phyloP scores from a whole-genome alignment of 2,329 filamentous ascomycete genomes.

The Boeremia exigua region DNA sequence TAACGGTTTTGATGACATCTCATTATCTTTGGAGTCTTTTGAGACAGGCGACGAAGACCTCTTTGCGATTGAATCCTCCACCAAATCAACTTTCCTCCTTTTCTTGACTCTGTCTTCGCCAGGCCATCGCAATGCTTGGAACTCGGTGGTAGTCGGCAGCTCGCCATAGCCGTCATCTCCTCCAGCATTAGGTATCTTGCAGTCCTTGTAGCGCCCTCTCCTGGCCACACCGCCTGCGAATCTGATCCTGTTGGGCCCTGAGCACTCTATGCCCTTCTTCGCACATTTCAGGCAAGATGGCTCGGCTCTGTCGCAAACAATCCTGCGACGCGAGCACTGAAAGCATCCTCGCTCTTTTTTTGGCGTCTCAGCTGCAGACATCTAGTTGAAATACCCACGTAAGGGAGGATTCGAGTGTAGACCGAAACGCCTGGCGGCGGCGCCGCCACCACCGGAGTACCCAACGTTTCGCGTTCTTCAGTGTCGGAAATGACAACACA shows the following conservation, averaged over 20 bases:
- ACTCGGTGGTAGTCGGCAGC: slow-evolving; percentile 1
- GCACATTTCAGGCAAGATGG: slow-evolving; percentile 50
- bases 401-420: not conserved
- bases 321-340: slow-evolving; percentile 48
- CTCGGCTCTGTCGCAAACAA: slow-evolving; percentile 50
- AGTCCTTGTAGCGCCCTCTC: slow-evolving; percentile 25
- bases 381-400: not conserved
- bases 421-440: too few relatives aligned
- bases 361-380: not conserved
- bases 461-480: too few relatives aligned
- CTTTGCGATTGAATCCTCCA: not conserved
- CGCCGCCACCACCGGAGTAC: too few relatives aligned
- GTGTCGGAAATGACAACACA: too few relatives aligned
- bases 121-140: slow-evolving; percentile 5
- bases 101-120: slow-evolving; percentile 1
- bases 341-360: slow-evolving; percentile 40
- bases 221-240: slow-evolving; percentile 43
- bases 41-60: not conserved
- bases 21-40: not conserved
- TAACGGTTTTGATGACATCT: fast-evolving
- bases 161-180: not conserved
- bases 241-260: slow-evolving; percentile 48
- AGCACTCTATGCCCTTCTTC: slow-evolving; percentile 49
- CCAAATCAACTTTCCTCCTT: not conserved
- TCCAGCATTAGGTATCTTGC: slow-evolving; percentile 18